Percentiles rank a stretch among this genome's conserved stretches.
Conservation (phyloP, 345 rosid species). For the Murraya paniculata region DNA sequence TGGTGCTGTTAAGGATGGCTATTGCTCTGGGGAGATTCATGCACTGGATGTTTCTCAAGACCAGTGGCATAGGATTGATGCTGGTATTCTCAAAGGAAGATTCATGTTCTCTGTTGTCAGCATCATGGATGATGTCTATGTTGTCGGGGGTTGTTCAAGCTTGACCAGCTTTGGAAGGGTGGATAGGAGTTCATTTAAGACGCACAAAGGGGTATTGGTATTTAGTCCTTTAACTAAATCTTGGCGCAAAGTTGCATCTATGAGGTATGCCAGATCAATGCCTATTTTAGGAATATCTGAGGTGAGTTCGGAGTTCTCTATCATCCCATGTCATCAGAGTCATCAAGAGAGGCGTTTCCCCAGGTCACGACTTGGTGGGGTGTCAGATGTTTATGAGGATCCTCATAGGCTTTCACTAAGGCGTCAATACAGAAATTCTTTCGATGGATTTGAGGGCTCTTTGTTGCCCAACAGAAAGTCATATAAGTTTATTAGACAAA, state of each 20-base stretch:
- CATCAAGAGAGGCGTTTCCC: slow-evolving; percentile 72
- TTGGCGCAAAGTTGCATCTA: slow-evolving; percentile 75
- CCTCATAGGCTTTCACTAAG: slow-evolving; percentile 91
- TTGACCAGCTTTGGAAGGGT: slow-evolving; percentile 58
- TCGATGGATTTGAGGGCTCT: slow-evolving; percentile 50
- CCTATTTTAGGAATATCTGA: slow-evolving; percentile 73
- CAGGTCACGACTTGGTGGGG: slow-evolving; percentile 65
- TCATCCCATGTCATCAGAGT: slow-evolving; percentile 47
- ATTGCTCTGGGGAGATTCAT: slow-evolving; percentile 77
- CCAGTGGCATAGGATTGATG: slow-evolving; percentile 74
- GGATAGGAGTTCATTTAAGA: slow-evolving; percentile 79
- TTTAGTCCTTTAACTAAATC: slow-evolving; percentile 81
- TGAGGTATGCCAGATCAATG: slow-evolving; percentile 85
- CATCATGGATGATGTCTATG: slow-evolving; percentile 68
- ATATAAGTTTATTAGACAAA: slow-evolving; percentile 50
- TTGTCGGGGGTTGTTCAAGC: slow-evolving; percentile 90
- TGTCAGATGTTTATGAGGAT: slow-evolving; percentile 89
- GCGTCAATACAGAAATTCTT: slow-evolving; percentile 53
- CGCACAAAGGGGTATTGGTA: slow-evolving; percentile 72
- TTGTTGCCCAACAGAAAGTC: slow-evolving; percentile 42
- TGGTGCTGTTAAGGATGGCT: slow-evolving; percentile 73
- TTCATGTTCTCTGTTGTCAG: slow-evolving; percentile 83
- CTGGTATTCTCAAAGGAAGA: slow-evolving; percentile 69
- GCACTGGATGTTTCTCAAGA: slow-evolving; percentile 73
- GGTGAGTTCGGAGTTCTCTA: slow-evolving; percentile 55